phyloP scores from a whole-genome alignment of 805 yeast species.

The Blastobotrys terrestris region DNA sequence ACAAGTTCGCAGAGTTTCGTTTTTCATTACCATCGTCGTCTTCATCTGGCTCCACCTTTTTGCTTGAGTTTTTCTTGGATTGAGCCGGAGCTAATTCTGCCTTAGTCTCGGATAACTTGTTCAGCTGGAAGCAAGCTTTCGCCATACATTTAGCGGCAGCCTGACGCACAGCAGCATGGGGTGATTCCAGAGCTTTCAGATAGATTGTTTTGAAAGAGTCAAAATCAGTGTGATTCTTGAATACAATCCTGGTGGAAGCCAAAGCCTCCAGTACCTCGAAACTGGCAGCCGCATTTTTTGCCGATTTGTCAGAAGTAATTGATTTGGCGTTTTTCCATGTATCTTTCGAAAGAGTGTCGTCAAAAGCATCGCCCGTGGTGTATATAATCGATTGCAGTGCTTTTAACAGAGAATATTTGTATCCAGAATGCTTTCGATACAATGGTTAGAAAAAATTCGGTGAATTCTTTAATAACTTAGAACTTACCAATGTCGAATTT shows the following conservation, averaged over 20 bases:
- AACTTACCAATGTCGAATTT: conserved; percentile 19
- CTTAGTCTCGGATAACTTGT: conserved; percentile 10
- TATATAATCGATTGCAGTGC: conserved; percentile 20
- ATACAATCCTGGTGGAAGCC: conserved; percentile 20
- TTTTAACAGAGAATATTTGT: conserved; percentile 18
- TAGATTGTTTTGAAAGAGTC: conserved; percentile 24
- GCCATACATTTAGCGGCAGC: conserved; percentile 30
- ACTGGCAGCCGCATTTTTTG: conserved; percentile 27
- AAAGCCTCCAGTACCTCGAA: conserved; percentile 25
- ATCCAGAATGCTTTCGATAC: conserved; percentile 28
- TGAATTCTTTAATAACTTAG: no score
- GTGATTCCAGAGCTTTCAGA: conserved; percentile 22
- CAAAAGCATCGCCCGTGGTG: conserved; percentile 27
- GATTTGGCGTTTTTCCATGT: conserved; percentile 29
- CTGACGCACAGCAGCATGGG: conserved; percentile 20
- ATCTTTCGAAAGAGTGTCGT: conserved; percentile 27
- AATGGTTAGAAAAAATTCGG: no score
- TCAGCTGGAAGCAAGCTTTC: conserved; percentile 17
- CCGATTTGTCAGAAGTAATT: conserved; percentile 24
- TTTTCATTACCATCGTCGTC: conserved; percentile 12
- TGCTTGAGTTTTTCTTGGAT: conserved; percentile 4
- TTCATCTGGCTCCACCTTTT: conserved; percentile 13
- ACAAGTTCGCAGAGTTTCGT: conserved; percentile 2
- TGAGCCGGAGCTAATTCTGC: conserved; percentile 12
- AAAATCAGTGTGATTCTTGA: conserved; percentile 22